A percentile compares a stretch with the other conserved stretches of the same genome.
These are phyloP conservation scores for Batrachochytrium dendrobatidis DNA, from an alignment of 371 early-diverging fungal species.

Conservation along the genomic window DNA sequence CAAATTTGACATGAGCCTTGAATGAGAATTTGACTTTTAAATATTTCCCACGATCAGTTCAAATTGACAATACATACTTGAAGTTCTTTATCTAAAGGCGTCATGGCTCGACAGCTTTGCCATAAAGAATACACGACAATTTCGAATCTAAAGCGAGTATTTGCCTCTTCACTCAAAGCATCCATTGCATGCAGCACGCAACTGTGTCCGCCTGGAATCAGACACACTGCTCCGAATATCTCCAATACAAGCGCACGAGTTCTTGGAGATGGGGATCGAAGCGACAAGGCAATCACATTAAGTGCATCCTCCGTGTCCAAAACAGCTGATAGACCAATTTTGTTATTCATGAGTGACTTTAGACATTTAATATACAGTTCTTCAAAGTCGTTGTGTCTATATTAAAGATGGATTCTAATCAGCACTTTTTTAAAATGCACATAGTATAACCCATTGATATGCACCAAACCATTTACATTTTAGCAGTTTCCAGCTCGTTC, in stretches of 20 bases:
- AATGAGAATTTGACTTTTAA: no score
- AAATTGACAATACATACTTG: slow-evolving; percentile 28
- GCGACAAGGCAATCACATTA: slow-evolving; percentile 37
- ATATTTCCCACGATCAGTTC: no score
- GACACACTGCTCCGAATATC: slow-evolving; percentile 48
- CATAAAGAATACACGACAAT: slow-evolving; percentile 34
- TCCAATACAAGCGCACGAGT: slow-evolving; percentile 40
- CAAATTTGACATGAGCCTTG: no score
- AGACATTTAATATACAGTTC: slow-evolving; percentile 46
- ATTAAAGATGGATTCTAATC: neutral
- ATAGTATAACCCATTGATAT: neutral
- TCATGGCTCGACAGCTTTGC: slow-evolving; percentile 32
- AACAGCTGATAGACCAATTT: slow-evolving; percentile 45
- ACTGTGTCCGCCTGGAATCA: slow-evolving; percentile 46
- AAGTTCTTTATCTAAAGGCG: slow-evolving; percentile 34
- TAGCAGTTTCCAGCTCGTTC: slow-evolving; percentile 18
- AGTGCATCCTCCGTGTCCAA: slow-evolving; percentile 35
- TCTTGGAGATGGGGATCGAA: slow-evolving; percentile 35
- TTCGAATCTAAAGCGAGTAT: slow-evolving; percentile 37
- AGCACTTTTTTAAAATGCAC: neutral
- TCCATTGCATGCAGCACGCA: slow-evolving; percentile 42
- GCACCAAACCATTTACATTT: neutral
- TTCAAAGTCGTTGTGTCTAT: slow-evolving; percentile 37
- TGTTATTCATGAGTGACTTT: slow-evolving; percentile 49
- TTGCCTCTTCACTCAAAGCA: slow-evolving; percentile 21